These are phyloP conservation scores for Kurtzmaniella natalensis DNA, from an alignment of 1,139 yeast genomes.

Conservation along the genomic window DNA sequence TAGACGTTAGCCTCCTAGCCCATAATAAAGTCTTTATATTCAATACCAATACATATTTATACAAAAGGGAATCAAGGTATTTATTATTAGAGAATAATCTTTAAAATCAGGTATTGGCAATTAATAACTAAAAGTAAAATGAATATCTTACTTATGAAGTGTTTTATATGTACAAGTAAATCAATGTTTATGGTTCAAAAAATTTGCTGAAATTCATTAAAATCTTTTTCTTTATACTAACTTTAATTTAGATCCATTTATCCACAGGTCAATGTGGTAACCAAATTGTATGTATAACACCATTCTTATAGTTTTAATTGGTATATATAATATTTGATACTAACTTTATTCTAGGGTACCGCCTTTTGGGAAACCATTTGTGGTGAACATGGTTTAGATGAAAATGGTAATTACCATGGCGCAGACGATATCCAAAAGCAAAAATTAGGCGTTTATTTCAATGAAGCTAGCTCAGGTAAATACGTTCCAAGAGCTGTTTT, in stretches of 20 bases:
- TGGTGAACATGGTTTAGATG: constrained; percentile 93
- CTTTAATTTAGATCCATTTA: constrained; percentile 73
- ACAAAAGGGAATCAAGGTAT: no score
- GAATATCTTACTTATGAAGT: no score
- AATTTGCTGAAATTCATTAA: no score
- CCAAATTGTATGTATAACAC: constrained; percentile 67
- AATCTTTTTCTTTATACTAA: constrained; percentile 1
- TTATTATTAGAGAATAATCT: no score
- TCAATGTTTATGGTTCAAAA: no score
- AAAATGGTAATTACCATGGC: constrained; percentile 74
- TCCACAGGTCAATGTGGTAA: constrained; percentile 99
- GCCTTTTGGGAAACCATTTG: constrained; percentile 98
- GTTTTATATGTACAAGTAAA: no score
- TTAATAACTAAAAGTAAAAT: no score
- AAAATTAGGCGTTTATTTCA: constrained; percentile 47
- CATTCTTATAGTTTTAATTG: constrained; percentile 1
- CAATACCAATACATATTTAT: no score
- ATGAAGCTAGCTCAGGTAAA: constrained; percentile 71
- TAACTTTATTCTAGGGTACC: constrained; percentile 60
- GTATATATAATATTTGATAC: no score
- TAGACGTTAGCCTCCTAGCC: no score
- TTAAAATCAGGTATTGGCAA: no score
- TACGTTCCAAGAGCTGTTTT: constrained; percentile 92
- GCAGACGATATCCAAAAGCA: constrained; percentile 61
- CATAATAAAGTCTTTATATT: no score